phyloP scores from a whole-genome alignment of 2,329 filamentous ascomycete genomes.

The Penicillium oxalicum region DNA sequence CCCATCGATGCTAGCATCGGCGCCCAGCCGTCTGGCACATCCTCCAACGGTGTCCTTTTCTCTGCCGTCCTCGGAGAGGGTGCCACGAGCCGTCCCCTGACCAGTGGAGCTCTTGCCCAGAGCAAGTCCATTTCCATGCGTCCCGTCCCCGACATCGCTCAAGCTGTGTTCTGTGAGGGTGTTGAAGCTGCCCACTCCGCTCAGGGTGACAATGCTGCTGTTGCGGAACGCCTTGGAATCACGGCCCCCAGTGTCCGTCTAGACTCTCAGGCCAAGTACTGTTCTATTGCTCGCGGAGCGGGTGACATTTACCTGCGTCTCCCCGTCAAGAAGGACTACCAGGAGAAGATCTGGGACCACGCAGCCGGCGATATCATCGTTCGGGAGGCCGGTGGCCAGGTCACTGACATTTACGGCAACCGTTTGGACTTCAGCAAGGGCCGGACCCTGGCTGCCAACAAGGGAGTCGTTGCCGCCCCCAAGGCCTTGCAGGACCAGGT shows the following conservation, averaged over 20 bases:
- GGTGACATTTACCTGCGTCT: slow-evolving; percentile 92
- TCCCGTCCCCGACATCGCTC: slow-evolving; percentile 62
- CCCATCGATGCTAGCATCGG: slow-evolving; percentile 67
- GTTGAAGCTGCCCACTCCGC: slow-evolving; percentile 90
- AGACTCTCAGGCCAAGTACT: slow-evolving; percentile 98
- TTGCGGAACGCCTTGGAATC: slow-evolving; percentile 80
- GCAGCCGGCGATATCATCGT: slow-evolving; percentile 93
- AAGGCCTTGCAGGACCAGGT: slow-evolving; percentile 68
- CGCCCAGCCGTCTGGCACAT: slow-evolving; percentile 64
- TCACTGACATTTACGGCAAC: slow-evolving; percentile 83
- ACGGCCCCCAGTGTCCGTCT: slow-evolving; percentile 84
- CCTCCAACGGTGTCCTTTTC: slow-evolving; percentile 80
- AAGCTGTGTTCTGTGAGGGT: slow-evolving; percentile 92
- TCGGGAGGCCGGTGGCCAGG: slow-evolving; percentile 82
- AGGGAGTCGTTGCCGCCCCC: slow-evolving; percentile 86
- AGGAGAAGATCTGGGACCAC: slow-evolving; percentile 99
- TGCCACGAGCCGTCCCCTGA: slow-evolving; percentile 73
- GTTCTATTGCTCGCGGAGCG: slow-evolving; percentile 84
- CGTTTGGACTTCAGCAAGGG: slow-evolving; percentile 80
- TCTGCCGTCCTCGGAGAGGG: slow-evolving; percentile 74
- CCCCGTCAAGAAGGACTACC: slow-evolving; percentile 77
- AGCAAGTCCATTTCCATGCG: slow-evolving; percentile 73
- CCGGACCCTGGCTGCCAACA: slow-evolving; percentile 80
- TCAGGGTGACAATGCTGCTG: slow-evolving; percentile 79
- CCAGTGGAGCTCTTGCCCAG: slow-evolving; percentile 34